Percentiles rank a stretch among this genome's conserved stretches.
phyloP scores from a whole-genome alignment of 306 rosid genomes.

The Cicer judaicum region DNA sequence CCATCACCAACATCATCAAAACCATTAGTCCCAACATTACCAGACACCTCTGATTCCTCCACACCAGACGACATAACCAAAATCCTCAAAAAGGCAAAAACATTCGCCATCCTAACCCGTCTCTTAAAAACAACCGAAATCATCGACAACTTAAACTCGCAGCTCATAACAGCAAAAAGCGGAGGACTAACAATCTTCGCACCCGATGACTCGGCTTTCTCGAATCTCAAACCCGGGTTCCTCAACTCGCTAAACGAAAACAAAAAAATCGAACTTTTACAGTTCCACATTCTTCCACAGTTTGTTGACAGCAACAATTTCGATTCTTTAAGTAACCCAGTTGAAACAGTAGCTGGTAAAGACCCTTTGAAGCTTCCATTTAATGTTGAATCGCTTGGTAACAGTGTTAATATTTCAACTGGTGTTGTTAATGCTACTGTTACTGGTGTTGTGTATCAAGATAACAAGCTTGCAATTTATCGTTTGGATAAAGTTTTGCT shows the following conservation, averaged over 20 bases:
- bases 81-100: conserved; percentile 50
- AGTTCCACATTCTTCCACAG: conserved; percentile 49
- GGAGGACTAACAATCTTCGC: conserved; percentile 46
- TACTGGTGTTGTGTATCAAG: conserved; percentile 55
- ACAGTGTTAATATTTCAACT: conserved; percentile 58
- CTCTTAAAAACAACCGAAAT: conserved; percentile 47
- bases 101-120: conserved; percentile 37
- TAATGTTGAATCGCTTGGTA: conserved; percentile 52
- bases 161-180: conserved; percentile 35
- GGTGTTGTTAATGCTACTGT: conserved; percentile 63
- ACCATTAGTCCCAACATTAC: conserved; percentile 48
- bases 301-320: conserved; percentile 45
- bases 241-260: conserved; percentile 42
- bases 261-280: conserved; percentile 49
- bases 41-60: conserved; percentile 41
- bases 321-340: conserved; percentile 50
- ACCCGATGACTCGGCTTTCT: conserved; percentile 44
- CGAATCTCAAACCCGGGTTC: conserved; percentile 49
- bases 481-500: conserved; percentile 61
- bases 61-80: conserved; percentile 43
- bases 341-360: conserved; percentile 49
- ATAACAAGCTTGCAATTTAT: conserved; percentile 60
- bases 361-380: conserved; percentile 50
- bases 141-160: conserved; percentile 45
- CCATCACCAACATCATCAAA: conserved; percentile 44